Conservation (phyloP, 176 grass and related monocot genomes). For the Aegilops umbellulata region DNA sequence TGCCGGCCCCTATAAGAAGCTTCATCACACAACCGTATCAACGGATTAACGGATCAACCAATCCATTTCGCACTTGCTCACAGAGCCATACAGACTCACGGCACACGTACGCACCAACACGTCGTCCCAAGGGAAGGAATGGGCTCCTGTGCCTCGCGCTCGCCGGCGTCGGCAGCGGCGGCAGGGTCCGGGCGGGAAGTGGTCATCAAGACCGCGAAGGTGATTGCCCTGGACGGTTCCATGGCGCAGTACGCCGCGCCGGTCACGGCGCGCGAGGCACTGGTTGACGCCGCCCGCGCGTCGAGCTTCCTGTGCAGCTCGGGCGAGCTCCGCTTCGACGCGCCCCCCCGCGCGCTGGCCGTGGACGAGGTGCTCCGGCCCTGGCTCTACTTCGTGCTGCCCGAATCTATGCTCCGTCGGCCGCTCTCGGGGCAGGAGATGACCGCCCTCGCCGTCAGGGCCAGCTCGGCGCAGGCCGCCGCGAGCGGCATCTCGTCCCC, state of each 20-base stretch:
- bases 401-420: conserved; percentile 20
- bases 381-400: conserved; percentile 71
- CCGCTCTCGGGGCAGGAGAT: conserved; percentile 47
- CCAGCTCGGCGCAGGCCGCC: conserved; percentile 24
- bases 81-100: too few species aligned
- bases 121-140: not conserved
- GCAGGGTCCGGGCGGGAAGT: too few species aligned
- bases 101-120: too few species aligned
- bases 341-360: conserved; percentile 32
- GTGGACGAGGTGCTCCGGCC: conserved; percentile 13
- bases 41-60: too few species aligned
- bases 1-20: conserved; percentile 6
- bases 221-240: conserved; percentile 48
- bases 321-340: conserved; percentile 59
- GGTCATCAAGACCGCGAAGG: conserved; percentile 29
- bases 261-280: conserved; percentile 33
- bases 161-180: not conserved
- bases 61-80: too few species aligned
- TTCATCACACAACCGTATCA: not conserved
- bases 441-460: conserved; percentile 58
- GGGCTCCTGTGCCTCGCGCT: conserved; percentile 52
- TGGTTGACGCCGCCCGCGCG: not conserved
- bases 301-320: conserved; percentile 60
- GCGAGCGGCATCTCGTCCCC: not conserved
- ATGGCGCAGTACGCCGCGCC: conserved; percentile 31